Conservation (phyloP, 345 rosid species). For the Populus deltoides region DNA sequence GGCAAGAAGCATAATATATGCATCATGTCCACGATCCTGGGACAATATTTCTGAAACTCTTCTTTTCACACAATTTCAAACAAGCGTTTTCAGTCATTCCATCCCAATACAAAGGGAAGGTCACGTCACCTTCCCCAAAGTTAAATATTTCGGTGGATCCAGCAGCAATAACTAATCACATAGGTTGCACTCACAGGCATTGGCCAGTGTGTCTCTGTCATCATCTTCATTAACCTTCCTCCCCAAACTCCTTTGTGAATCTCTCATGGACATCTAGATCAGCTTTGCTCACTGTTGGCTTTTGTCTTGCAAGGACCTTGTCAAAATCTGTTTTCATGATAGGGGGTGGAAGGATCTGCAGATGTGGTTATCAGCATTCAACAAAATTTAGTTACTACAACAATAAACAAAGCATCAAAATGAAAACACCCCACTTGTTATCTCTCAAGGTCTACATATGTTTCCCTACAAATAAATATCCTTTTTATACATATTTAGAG, state of each 20-base stretch:
- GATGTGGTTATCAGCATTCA: not conserved
- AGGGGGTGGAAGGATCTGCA: constrained; percentile 90
- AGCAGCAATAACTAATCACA: constrained; percentile 29
- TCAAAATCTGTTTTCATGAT: constrained; percentile 80
- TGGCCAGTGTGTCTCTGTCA: constrained; percentile 7
- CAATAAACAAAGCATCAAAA: not conserved
- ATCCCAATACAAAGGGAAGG: constrained; percentile 37
- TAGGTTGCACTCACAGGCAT: constrained; percentile 30
- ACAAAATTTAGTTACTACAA: not conserved
- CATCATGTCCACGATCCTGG: constrained; percentile 12
- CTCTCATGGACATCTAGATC: constrained; percentile 92
- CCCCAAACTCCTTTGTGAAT: constrained; percentile 96
- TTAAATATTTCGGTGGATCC: constrained; percentile 25
- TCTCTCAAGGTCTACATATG: not conserved
- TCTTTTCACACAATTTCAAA: constrained; percentile 49
- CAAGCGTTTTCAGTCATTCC: constrained; percentile 32
- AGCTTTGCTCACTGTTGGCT: constrained; percentile 85
- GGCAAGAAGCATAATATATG: constrained; percentile 2
- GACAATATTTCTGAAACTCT: constrained; percentile 21
- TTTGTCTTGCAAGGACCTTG: constrained; percentile 89
- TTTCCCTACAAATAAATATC: not conserved
- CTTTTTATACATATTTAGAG: not conserved
- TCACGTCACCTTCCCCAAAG: constrained; percentile 29
- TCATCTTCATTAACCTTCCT: constrained; percentile 64
- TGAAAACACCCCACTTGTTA: not conserved